phyloP scores from a whole-genome alignment of 2,329 filamentous ascomycete species.

The Cladosporium sp. region DNA sequence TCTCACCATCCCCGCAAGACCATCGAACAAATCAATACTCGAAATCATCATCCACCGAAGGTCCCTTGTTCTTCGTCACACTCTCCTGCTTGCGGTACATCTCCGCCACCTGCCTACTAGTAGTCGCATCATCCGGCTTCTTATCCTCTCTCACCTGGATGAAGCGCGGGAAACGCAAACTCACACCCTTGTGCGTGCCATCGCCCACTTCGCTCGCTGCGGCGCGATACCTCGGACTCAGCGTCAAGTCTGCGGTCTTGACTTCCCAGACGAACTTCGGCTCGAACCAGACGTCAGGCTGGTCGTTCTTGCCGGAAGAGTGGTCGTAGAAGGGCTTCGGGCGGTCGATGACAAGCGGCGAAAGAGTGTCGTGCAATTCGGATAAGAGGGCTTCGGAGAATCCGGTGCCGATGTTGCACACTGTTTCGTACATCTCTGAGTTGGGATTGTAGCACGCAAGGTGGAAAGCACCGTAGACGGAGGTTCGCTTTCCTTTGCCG shows the following conservation, averaged over 20 bases:
- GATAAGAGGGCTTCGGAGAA: slow-evolving; percentile 95
- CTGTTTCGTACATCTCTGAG: slow-evolving; percentile 82
- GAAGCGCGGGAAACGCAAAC: slow-evolving; percentile 85
- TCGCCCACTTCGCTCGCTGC: slow-evolving; percentile 66
- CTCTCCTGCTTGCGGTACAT: slow-evolving; percentile 97
- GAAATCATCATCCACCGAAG: slow-evolving; percentile 91
- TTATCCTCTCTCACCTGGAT: slow-evolving; percentile 93
- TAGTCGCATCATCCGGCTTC: slow-evolving; percentile 87
- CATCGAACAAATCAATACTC: slow-evolving; percentile 64
- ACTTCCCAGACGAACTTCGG: slow-evolving; percentile 95
- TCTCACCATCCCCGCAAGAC: too few relatives aligned
- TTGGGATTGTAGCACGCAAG: slow-evolving; percentile 86
- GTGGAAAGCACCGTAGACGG: slow-evolving; percentile 91
- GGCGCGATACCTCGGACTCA: slow-evolving; percentile 92
- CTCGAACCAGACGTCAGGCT: slow-evolving; percentile 98
- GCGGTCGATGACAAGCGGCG: slow-evolving; percentile 74
- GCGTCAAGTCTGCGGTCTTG: slow-evolving; percentile 89
- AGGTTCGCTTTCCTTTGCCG: slow-evolving; percentile 92
- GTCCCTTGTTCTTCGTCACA: slow-evolving; percentile 79
- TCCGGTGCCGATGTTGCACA: slow-evolving; percentile 98
- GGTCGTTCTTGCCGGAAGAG: slow-evolving; percentile 77
- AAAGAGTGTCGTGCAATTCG: slow-evolving; percentile 73
- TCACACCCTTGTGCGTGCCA: slow-evolving; percentile 70
- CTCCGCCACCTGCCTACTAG: slow-evolving; percentile 79
- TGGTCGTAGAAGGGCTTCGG: slow-evolving; percentile 95